phyloP scores from a whole-genome alignment of 192 early-diverging fungal species.

The Lunasporangiospora selenospora region DNA sequence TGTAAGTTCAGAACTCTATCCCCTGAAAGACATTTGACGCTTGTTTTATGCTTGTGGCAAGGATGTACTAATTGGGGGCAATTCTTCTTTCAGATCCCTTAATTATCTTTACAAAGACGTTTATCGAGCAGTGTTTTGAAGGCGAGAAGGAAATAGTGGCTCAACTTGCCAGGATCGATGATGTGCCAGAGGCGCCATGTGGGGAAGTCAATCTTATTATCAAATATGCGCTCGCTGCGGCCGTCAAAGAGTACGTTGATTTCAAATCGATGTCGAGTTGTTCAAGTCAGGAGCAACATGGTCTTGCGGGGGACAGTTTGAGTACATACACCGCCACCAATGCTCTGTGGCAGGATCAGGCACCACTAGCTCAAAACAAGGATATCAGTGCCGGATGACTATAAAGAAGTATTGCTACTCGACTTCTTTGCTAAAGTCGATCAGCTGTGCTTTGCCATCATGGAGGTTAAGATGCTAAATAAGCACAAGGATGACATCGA shows the following conservation, averaged over 20 bases:
- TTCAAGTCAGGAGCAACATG: constrained; percentile 3
- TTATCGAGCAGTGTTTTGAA: constrained; percentile 15
- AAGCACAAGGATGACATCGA: neutral
- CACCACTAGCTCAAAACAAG: constrained; percentile 6
- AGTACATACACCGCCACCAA: constrained; percentile 22
- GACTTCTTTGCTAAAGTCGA: constrained; percentile 10
- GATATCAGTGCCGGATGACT: constrained; percentile 5
- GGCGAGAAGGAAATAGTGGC: constrained; percentile 4
- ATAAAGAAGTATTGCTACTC: constrained; percentile 2
- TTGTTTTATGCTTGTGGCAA: constrained; percentile 8
- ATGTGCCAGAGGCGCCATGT: constrained; percentile 12
- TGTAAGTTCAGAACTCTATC: constrained; percentile 8
- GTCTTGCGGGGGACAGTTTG: constrained; percentile 14
- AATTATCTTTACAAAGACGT: constrained; percentile 19
- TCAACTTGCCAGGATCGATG: constrained; percentile 11
- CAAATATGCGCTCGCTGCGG: constrained; percentile 12
- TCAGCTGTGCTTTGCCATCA: constrained; percentile 6
- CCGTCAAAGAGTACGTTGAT: constrained; percentile 10
- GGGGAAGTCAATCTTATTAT: constrained; percentile 18
- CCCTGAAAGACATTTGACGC: no score
- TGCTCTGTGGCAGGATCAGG: constrained; percentile 12
- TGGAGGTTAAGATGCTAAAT: constrained; percentile 13
- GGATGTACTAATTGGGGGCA: neutral
- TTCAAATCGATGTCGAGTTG: constrained; percentile 12
- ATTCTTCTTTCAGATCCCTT: constrained; percentile 10